Conservation (phyloP, 2,329 filamentous ascomycete genomes). For the Claviceps purpurea region DNA sequence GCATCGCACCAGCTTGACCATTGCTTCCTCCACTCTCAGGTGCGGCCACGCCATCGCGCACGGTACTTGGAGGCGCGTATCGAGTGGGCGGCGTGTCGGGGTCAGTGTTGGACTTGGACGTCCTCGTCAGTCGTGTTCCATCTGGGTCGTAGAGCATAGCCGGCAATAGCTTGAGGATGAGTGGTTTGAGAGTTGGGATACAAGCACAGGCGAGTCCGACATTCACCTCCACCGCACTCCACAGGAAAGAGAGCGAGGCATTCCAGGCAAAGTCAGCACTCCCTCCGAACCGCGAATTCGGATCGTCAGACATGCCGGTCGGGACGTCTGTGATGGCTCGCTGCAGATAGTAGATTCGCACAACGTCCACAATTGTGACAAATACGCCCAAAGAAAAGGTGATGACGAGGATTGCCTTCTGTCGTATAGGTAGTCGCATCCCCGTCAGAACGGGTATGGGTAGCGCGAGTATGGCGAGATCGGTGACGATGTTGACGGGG, state of each 20-base stretch:
- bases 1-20: background rate
- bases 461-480: conserved; percentile 73
- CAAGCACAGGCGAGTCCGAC: conserved; percentile 82
- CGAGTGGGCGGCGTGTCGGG: conserved; percentile 16
- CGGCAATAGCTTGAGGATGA: conserved; percentile 54
- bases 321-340: conserved; percentile 43
- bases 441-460: conserved; percentile 79
- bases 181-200: conserved; percentile 81
- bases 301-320: conserved; percentile 21
- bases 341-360: conserved; percentile 83
- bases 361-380: conserved; percentile 74
- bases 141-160: conserved; percentile 40
- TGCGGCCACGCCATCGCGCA: background rate
- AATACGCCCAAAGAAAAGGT: conserved; percentile 84
- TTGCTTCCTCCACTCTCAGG: background rate
- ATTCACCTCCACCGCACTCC: conserved; percentile 86
- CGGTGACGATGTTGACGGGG: conserved; percentile 83
- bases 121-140: conserved; percentile 19
- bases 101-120: conserved; percentile 17
- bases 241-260: conserved; percentile 77
- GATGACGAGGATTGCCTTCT: conserved; percentile 76
- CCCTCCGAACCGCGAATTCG: conserved; percentile 34
- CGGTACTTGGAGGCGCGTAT: conserved; percentile 1
- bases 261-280: conserved; percentile 53
- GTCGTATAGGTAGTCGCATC: conserved; percentile 71